Evolutionary conservation across 306 rosid genomes (phyloP), one percentile per base, ranked within the genome.

Genomic region (Castanea mollissima): DNA sequence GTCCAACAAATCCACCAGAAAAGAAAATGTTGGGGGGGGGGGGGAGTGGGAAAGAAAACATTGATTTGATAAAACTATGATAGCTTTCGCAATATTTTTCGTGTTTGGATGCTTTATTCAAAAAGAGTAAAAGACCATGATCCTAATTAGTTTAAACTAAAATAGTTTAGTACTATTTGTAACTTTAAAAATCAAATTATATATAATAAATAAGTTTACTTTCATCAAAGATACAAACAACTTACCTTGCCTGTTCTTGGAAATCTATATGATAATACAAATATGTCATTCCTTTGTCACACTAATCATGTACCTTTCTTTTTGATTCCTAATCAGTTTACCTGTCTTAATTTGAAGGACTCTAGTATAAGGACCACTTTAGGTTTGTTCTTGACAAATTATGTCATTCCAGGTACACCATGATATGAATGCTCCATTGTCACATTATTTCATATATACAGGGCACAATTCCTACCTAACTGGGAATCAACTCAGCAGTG

Each of bases 401-500:
- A 13, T 83, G 67, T 67, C 13, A 82, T 77, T 79, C 21, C 97
- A 94, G 97, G 97, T 94, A 72, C 97, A 92, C 82, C 99, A 94
- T 74, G 97, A 92, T 71, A 94, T 92, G 99, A 85, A 80, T 60
- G 93, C 92, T 67, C 99, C 99, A 18, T 82, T 92, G 67, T 92
- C 99, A 77, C 97, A 94, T 86, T 94, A 94, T 87, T 94, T 86
- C 92, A 94, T 92, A 91, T 91, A 92, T 69, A 94, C 99, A 79
- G 99, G 99, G 76, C 99, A 94, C 87, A 94, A 94, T 88, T 94
- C 99, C 44, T 94, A 94, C 78, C 88, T 94, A 2, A 92, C 97
- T 55, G 99, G 99, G 82, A 94, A 94, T 90, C 99, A 94, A 80
- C 91, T 94, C 16, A 94, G 93, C 86, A 92, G 99, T 69, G 95